phyloP scores from a whole-genome alignment of 2,329 filamentous ascomycete species.

The Thielaviopsis euricoi region DNA sequence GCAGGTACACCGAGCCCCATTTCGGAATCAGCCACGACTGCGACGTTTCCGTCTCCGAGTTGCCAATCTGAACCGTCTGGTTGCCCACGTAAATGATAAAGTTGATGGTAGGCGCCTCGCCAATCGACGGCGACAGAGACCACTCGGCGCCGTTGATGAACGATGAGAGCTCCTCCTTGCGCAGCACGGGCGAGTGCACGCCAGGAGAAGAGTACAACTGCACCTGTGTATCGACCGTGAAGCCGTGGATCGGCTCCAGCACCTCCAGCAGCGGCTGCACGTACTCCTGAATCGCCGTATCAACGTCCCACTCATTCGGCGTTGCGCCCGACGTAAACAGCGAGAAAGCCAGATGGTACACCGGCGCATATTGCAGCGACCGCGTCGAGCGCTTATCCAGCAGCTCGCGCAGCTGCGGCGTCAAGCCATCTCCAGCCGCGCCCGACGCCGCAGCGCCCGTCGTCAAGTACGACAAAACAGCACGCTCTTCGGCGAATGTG shows the following conservation, averaged over 20 bases:
- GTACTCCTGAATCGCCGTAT: slow-evolving; percentile 63
- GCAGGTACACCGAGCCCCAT: slow-evolving; percentile 61
- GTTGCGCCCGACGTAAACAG: slow-evolving; percentile 65
- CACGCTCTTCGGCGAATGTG: slow-evolving; percentile 76
- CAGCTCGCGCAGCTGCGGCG: slow-evolving; percentile 35
- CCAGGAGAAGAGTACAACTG: slow-evolving; percentile 73
- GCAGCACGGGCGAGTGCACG: slow-evolving; percentile 47
- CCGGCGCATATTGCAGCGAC: slow-evolving; percentile 79
- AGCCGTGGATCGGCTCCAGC: slow-evolving; percentile 73
- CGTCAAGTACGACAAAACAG: slow-evolving; percentile 62
- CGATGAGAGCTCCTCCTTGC: slow-evolving; percentile 73
- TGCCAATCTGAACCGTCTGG: slow-evolving; percentile 44
- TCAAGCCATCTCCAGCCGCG: slow-evolving; percentile 28
- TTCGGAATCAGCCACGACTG: slow-evolving; percentile 84
- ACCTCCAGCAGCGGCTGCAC: slow-evolving; percentile 67
- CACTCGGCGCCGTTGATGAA: slow-evolving; percentile 98
- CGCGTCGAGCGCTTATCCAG: slow-evolving; percentile 59
- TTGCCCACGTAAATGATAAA: slow-evolving; percentile 84
- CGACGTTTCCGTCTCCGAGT: slow-evolving; percentile 23
- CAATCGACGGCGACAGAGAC: slow-evolving; percentile 89
- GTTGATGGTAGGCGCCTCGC: slow-evolving; percentile 83
- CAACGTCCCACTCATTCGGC: slow-evolving; percentile 85
- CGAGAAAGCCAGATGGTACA: slow-evolving; percentile 91
- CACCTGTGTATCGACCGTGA: slow-evolving; percentile 90
- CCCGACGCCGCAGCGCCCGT: slow-evolving; percentile 39